These are phyloP conservation scores for Penicillium argentinense DNA, from an alignment of 495 filamentous ascomycete species.

Conservation along the genomic window DNA sequence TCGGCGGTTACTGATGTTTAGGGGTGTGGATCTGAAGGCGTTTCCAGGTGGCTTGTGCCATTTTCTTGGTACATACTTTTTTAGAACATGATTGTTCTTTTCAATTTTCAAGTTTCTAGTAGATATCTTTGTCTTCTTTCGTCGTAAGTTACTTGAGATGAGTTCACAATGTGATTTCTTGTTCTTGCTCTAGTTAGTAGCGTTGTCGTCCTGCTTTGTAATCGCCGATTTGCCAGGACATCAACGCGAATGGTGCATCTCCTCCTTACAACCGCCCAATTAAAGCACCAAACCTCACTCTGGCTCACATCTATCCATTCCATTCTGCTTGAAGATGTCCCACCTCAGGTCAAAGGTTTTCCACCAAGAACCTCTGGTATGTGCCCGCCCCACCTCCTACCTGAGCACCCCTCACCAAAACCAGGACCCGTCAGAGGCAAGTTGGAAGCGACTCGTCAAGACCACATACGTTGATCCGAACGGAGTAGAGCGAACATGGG, in stretches of 20 bases:
- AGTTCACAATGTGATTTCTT: too few relatives aligned
- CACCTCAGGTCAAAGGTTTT: neutral
- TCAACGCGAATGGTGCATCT: neutral
- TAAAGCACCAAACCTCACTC: neutral
- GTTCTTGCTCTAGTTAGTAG: too few relatives aligned
- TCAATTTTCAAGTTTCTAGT: neutral
- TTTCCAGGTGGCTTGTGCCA: neutral
- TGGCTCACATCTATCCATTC: neutral
- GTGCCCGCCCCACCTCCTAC: neutral
- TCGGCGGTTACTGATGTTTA: neutral
- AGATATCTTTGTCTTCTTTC: neutral
- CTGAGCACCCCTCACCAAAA: neutral
- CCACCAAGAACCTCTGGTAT: neutral
- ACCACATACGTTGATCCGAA: slow-evolving; percentile 67
- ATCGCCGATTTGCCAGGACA: neutral
- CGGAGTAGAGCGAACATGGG: slow-evolving; percentile 64
- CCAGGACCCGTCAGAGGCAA: slow-evolving; percentile 50
- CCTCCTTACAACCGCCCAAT: neutral
- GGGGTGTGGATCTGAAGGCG: slow-evolving; percentile 2
- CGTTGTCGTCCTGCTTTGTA: neutral
- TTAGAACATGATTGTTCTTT: neutral
- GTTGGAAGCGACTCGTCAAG: slow-evolving; percentile 65
- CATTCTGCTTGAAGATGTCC: neutral
- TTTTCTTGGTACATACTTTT: neutral
- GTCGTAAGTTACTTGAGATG: too few relatives aligned